Percentiles rank a stretch among this genome's conserved stretches.
phyloP scores from a whole-genome alignment of 179 eudicot genomes.

The Camellia oleifera region DNA sequence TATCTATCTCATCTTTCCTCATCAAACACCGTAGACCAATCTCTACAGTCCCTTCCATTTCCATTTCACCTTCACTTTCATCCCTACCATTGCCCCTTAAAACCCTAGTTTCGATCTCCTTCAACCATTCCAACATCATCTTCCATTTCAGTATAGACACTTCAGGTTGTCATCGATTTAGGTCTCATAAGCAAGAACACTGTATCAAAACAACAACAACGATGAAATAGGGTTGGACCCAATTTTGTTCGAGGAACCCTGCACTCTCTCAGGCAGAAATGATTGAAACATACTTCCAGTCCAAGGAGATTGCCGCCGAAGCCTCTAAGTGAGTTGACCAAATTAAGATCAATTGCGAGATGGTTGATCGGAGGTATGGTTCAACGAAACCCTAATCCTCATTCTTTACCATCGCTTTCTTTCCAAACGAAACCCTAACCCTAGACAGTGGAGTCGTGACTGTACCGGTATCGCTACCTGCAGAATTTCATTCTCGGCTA shows the following conservation, averaged over 20 bases:
- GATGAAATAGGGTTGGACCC: conserved; percentile 61
- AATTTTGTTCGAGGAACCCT: conserved; percentile 65
- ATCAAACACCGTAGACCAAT: conserved; percentile 3
- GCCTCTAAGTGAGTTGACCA: no score
- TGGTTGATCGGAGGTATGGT: no score
- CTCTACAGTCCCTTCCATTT: background rate
- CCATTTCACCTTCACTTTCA: background rate
- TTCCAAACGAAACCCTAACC: no score
- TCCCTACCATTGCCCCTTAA: background rate
- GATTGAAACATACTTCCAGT: conserved; percentile 85
- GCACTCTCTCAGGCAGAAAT: conserved; percentile 54
- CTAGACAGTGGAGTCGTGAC: no score
- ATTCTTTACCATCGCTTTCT: no score
- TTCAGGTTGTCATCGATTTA: conserved; percentile 13
- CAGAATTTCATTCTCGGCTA: no score
- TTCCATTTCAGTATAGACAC: background rate
- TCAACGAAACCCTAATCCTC: no score
- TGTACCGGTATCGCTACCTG: no score
- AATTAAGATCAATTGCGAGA: no score
- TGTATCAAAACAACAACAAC: conserved; percentile 10
- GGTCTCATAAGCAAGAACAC: background rate
- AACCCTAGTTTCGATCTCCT: background rate
- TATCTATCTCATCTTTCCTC: conserved; percentile 31
- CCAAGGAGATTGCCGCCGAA: conserved; percentile 2
- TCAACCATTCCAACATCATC: background rate